phyloP scores from a whole-genome alignment of 2,329 filamentous ascomycete species.

The Beauveria pseudobassiana region DNA sequence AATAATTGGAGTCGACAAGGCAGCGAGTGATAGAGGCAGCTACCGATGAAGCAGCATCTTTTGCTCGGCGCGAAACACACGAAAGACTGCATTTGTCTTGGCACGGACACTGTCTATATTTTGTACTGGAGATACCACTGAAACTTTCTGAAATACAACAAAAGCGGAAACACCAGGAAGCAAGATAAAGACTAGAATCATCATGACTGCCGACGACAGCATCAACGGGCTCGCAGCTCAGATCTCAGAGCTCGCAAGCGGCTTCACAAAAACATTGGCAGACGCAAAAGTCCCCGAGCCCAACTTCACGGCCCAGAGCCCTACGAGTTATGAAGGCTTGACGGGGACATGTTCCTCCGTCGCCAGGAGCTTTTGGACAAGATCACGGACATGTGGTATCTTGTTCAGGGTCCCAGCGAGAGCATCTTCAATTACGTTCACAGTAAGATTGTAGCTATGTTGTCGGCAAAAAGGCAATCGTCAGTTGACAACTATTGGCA shows the following conservation, averaged over 20 bases:
- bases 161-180: background rate
- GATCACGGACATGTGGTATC: conserved; percentile 37
- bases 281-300: conserved; percentile 35
- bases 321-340: conserved; percentile 33
- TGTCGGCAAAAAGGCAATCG: too few relatives aligned
- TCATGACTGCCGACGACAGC: conserved; percentile 26
- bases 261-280: conserved; percentile 31
- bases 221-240: conserved; percentile 36
- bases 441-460: conserved; percentile 19
- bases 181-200: background rate
- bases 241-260: conserved; percentile 35
- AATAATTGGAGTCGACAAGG: too few relatives aligned
- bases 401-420: conserved; percentile 41
- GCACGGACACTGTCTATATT: too few relatives aligned
- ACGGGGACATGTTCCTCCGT: conserved; percentile 34
- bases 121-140: too few relatives aligned
- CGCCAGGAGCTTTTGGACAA: conserved; percentile 37
- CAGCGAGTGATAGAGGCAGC: too few relatives aligned
- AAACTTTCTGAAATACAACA: too few relatives aligned
- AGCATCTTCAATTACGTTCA: conserved; percentile 39
- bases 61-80: too few relatives aligned
- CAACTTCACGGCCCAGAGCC: conserved; percentile 36
- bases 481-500: conserved; percentile 18
- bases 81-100: too few relatives aligned
- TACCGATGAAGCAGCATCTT: too few relatives aligned